Percentiles rank a stretch among this genome's conserved stretches.
Evolutionary conservation across 768 basidiomycete species (phyloP).

Genomic region (Neoboletus subvelutipes): DNA sequence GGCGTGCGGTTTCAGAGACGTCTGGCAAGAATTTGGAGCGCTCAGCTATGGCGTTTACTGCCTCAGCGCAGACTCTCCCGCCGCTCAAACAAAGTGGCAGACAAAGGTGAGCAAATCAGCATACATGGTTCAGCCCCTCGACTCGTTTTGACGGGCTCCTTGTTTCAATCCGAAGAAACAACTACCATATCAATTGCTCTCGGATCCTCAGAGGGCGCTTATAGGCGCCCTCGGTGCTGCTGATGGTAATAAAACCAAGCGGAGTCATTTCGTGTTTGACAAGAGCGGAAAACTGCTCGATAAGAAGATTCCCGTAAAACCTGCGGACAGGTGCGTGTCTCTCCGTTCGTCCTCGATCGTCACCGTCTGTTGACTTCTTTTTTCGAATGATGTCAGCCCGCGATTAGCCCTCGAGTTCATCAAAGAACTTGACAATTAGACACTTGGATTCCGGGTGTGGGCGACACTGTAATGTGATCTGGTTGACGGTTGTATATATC

Average conservation of each 20-base stretch:
- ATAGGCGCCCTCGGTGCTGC: conserved; percentile 82
- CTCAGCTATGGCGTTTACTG: conserved; percentile 74
- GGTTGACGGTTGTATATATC: conserved; percentile 5
- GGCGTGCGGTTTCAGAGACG: conserved; percentile 89
- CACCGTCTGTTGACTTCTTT: neutral
- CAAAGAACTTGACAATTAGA: conserved; percentile 39
- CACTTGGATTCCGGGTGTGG: neutral
- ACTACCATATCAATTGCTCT: conserved; percentile 83
- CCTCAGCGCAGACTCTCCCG: conserved; percentile 73
- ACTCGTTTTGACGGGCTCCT: conserved; percentile 6
- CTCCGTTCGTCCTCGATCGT: neutral
- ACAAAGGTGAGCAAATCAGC: conserved; percentile 56
- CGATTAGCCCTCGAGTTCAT: conserved; percentile 67
- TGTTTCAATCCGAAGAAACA: conserved; percentile 54
- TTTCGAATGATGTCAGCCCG: conserved; percentile 43
- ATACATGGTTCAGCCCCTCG: neutral
- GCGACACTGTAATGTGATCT: neutral
- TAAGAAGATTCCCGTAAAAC: conserved; percentile 82
- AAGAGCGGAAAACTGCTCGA: conserved; percentile 89
- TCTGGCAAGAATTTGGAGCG: conserved; percentile 70
- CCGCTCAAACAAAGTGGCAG: conserved; percentile 82
- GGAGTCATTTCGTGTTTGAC: conserved; percentile 92
- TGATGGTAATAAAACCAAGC: conserved; percentile 77
- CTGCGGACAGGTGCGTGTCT: conserved; percentile 66
- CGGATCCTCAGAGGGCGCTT: conserved; percentile 80